Evolutionary conservation across 2,329 filamentous ascomycete genomes (phyloP).

Genomic region (Colletotrichum simmondsii): DNA sequence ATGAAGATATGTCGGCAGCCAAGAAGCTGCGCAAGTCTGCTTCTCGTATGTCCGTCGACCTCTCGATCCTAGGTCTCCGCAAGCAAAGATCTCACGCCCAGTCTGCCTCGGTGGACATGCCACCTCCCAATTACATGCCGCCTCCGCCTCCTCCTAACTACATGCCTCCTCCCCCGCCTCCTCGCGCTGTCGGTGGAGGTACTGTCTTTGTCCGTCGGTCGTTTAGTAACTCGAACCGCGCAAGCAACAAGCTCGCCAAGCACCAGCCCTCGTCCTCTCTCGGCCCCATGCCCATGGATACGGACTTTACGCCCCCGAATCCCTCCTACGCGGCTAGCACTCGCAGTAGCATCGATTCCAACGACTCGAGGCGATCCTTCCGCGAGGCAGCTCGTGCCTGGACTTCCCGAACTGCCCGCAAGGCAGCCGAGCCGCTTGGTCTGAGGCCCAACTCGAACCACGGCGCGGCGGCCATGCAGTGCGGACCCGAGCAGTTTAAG

Average conservation of each 20-base stretch:
- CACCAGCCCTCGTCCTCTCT: slow-evolving; percentile 32
- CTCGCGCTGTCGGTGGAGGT: slow-evolving; percentile 15
- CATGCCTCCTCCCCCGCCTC: slow-evolving; percentile 21
- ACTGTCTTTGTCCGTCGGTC: slow-evolving; percentile 22
- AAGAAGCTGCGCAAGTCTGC: slow-evolving; percentile 66
- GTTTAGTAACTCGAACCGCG: slow-evolving; percentile 30
- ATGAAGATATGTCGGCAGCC: slow-evolving; percentile 42
- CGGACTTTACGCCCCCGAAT: slow-evolving; percentile 18
- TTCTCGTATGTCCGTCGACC: slow-evolving; percentile 54
- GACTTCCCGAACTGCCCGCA: slow-evolving; percentile 26
- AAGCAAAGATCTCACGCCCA: slow-evolving; percentile 39
- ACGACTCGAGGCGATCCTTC: slow-evolving; percentile 28
- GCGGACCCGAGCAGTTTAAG: slow-evolving; percentile 55
- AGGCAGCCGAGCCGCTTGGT: slow-evolving; percentile 42
- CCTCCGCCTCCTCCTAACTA: slow-evolving; percentile 31
- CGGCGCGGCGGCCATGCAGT: slow-evolving; percentile 57
- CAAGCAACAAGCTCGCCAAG: slow-evolving; percentile 42
- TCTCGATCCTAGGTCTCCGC: slow-evolving; percentile 46
- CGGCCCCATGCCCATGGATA: slow-evolving; percentile 11
- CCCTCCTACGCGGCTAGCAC: slow-evolving; percentile 19
- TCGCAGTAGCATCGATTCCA: slow-evolving; percentile 35
- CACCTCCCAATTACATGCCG: slow-evolving; percentile 38
- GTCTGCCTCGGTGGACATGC: slow-evolving; percentile 40
- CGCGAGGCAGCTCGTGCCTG: slow-evolving; percentile 18
- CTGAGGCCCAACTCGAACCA: slow-evolving; percentile 58